Evolutionary conservation across 2,329 filamentous ascomycete species (phyloP), one percentile per base, ranked within the genome.

Genomic region (Stagonosporopsis vannaccii): DNA sequence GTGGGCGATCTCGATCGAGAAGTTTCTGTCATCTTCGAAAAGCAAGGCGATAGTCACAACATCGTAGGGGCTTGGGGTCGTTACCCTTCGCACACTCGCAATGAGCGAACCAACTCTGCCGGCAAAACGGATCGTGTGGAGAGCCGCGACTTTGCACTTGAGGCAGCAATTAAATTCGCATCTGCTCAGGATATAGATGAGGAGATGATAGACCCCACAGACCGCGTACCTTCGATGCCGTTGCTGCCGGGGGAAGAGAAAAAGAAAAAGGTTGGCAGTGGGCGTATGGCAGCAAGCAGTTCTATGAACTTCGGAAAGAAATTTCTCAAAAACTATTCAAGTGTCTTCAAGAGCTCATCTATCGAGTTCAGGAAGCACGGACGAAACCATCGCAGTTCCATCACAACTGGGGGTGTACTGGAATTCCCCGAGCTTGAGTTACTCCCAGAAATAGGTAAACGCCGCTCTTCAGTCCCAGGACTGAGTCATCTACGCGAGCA

Each of bases 271-370:
- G 78, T 81, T 22, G 84, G 85, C 42, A 88, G 87, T 58, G 81
- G 84, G 52, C 87, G 91, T 62, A 87, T 87, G 35, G 82, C 90
- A 20, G 90, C 89, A 78, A 78, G 75, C 43, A 70, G 71, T 25
- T 79, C 77, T 1, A 75, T 78, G 68, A 78, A 72, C 0, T 77
- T 80, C 51, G 72, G 75, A 6, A 75, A 73, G 15, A 67, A 60
- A 1, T 72, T 81, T 20, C 57, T 78, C 25, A 77, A 75, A 40
- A 80, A 81, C 51, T 82, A 82, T 56, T 69, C 73, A 2, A 77
- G 71, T 19, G 67, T 81, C 6, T 79, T 82, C 63, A 73, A 72
- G 46, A 72, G 69, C 40, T 74, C 76, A 35, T 79, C 63, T 63
- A 69, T 62, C 25, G 77, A 70, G 54, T 78, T 72, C 58, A 70